Conservation (phyloP, 805 yeast genomes). For the Zygosaccharomyces bisporus region DNA sequence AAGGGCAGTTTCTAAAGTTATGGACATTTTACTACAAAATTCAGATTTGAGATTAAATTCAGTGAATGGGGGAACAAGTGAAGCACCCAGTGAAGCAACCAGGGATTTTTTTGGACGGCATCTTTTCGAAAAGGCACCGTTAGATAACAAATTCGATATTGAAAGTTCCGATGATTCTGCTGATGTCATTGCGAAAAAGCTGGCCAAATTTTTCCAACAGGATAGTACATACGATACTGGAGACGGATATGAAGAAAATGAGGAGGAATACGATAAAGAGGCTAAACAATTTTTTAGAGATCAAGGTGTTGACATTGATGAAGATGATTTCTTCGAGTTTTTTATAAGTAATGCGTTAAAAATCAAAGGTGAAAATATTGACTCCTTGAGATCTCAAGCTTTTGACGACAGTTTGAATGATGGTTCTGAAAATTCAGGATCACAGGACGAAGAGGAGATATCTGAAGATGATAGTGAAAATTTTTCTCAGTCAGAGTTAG, state of each 20-base stretch:
- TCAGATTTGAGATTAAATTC: background rate
- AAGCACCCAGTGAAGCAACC: no score
- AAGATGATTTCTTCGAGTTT: conserved; percentile 67
- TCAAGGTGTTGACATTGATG: conserved; percentile 48
- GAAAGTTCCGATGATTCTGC: conserved; percentile 9
- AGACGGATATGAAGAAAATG: conserved; percentile 8
- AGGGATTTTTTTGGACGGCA: background rate
- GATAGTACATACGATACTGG: conserved; percentile 1
- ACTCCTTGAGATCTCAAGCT: conserved; percentile 29
- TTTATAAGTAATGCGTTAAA: conserved; percentile 54
- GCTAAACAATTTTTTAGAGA: conserved; percentile 31
- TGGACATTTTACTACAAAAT: conserved; percentile 8
- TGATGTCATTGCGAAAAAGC: conserved; percentile 14
- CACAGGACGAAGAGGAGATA: conserved; percentile 9
- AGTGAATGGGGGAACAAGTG: background rate
- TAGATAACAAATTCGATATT: background rate
- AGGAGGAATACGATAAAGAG: conserved; percentile 24
- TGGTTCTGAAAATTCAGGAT: background rate
- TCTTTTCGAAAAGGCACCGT: background rate
- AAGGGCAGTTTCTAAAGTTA: conserved; percentile 11
- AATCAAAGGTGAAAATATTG: conserved; percentile 45
- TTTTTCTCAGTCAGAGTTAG: conserved; percentile 9
- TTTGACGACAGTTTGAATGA: background rate
- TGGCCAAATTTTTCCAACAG: conserved; percentile 11
- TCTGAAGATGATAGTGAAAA: background rate